Base-by-base conservation (phyloP, 139 green algal species). In the Deuterostichococcus epilithicus region DNA sequence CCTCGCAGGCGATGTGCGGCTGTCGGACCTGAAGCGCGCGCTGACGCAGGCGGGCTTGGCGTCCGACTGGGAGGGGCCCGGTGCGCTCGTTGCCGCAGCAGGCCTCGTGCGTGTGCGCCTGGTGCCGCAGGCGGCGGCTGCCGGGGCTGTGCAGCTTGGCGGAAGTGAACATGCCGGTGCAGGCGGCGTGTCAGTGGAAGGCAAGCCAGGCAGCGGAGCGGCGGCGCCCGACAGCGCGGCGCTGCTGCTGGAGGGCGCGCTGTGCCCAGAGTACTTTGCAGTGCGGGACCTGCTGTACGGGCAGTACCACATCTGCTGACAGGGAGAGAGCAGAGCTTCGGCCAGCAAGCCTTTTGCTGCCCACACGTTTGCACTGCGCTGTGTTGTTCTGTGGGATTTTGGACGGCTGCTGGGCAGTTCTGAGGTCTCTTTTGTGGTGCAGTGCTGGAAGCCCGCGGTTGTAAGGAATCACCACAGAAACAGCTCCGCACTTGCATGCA, bases 221-320 rank as follows among this genome's bases (percentile, higher is more conserved):
- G 45, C 65, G 76, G 74, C 72, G 77, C 52, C 33, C 1, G 76
- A 82, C 25, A 82, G 84, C 66, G 83, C 73, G 8, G 77, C 83
- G 26, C 60, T 94, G 68, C 25, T 83, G 3, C 59, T 94, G 39
- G 88, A 94, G 38, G 90, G 90, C 0, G 67, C 87, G 0, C 73
- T 93, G n/a, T 79, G 77, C 39, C 78, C 87, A 20, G 81, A 87
- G 25, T 94, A 87, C 72, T 91, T 89, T 81, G 47, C 10, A 30
- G 81, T 94, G 28, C 68, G 88, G 25, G 81, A 92, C 52, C 74
- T 94, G 70, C 83, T 94, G 15, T 94, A 94, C 68, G 34, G 66
- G n/a, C 87, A 94, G 77, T 94, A 92, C 73, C 85, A 89, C 68
- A 77, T 94, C 3, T 93, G 87, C 80, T 94, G 76, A 88, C 63